Evolutionary conservation across 169 alveolate genomes (phyloP).

Genomic region (Cryptosporidium muris): DNA sequence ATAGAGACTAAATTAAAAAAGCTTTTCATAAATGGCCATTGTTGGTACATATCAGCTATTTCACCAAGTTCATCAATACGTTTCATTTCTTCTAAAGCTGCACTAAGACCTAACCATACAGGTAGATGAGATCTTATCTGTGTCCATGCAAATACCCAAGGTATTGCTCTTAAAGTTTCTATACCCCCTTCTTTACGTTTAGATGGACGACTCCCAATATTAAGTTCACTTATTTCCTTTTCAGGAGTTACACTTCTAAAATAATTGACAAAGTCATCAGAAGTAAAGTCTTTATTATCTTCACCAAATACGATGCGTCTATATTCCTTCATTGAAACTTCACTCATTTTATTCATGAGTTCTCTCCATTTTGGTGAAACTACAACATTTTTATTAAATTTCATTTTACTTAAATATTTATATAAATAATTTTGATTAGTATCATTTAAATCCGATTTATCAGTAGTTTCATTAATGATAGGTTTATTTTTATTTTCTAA

Average conservation of each 20-base stretch:
- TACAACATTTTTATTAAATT: neutral
- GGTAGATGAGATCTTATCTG: conserved; percentile 84
- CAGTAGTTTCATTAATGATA: neutral
- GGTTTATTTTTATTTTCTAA: too few relatives aligned
- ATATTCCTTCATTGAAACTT: conserved; percentile 78
- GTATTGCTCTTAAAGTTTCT: conserved; percentile 86
- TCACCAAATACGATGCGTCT: conserved; percentile 77
- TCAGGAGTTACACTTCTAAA: conserved; percentile 85
- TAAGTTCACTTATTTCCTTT: conserved; percentile 81
- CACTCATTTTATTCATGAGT: conserved; percentile 80
- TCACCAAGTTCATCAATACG: conserved; percentile 58
- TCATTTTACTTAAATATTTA: neutral
- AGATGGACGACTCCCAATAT: conserved; percentile 84
- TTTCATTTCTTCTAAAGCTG: conserved; percentile 72
- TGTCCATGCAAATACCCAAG: conserved; percentile 89
- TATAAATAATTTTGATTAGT: neutral
- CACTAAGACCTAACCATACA: conserved; percentile 84
- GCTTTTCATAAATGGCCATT: conserved; percentile 85
- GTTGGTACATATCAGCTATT: conserved; percentile 78
- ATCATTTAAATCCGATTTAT: neutral
- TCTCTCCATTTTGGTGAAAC: conserved; percentile 77
- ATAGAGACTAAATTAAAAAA: conserved; percentile 82
- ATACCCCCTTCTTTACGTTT: conserved; percentile 83
- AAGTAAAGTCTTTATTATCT: conserved; percentile 79
- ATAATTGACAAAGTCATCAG: conserved; percentile 79